Evolutionary conservation across 1,284 basidiomycete genomes (phyloP), one percentile per base, ranked within the genome.

Genomic region (Microbotryum lychnidis-dioicae): DNA sequence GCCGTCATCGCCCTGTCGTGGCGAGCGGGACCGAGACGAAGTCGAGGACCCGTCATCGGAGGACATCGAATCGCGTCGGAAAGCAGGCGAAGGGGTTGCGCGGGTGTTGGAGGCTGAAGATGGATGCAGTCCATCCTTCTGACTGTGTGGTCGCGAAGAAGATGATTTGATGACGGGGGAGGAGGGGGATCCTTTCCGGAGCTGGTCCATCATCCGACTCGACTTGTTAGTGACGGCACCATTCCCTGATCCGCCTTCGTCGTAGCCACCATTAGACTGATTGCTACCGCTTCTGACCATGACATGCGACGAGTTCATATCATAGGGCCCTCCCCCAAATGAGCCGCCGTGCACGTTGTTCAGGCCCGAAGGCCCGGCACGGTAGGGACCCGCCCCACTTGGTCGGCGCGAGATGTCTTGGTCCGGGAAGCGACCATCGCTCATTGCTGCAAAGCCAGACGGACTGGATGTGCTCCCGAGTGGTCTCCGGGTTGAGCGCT

Each of bases 401-500:
- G 37, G 37, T 42, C 16, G 37, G 37, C 37, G 37, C 14, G 37
- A 18, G 42, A 4, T 14, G 14, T 23, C 37, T 14, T 20, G 52
- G 21, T 54, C 21, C 9, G 54, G 52, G 50, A 63, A 63, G 14
- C 58, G 42, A 4, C 62, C 58, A 23, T 16, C 14, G 29, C 3
- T 60, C 62, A 44, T 49, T 48, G 18, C 62, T 58, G 4, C 54
- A 33, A 4, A 53, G 27, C 14, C 57, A 46, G 4, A 55, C 62
- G 10, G 62, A 58, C 10, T 57, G 12, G 62, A 58, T 0, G 62
- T 53, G 3, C 47, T 45, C 18, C 58, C 58, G 7, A 47, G 44
- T 21, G 62, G 62, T 23, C 62, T 42, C 21, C 62, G 33, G 1
- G 27, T 46, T 3, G 58, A 60, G 16, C 62, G 55, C 47, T 63